Base-by-base conservation (phyloP, 768 basidiomycete genomes). In the Cystofilobasidium bisporidii region DNA sequence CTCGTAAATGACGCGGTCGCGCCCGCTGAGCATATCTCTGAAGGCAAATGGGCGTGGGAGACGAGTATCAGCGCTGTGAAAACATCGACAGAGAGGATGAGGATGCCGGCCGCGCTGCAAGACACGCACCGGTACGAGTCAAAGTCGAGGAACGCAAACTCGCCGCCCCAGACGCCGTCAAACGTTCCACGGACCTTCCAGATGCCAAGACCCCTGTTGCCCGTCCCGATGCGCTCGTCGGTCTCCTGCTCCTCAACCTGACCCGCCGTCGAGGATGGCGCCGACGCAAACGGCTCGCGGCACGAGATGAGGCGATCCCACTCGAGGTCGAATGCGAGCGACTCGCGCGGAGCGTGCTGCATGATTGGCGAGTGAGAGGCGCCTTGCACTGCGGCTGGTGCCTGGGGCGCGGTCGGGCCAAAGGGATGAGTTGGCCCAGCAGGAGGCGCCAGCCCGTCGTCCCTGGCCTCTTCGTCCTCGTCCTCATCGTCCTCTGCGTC, bases 141-240 rank as follows among this genome's bases (percentile, higher is more conserved):
- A 73, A 94, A 97, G 10, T 87, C 86, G 45, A 84, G 83, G 75
- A 96, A 97, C 71, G 69, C 71, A 67, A 76, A 76, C 40, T 71
- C 56, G 1, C 75, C 75, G 41, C 74, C 74, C 73, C 73, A 75
- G 26, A 69, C 69, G 6, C 75, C 75, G 6, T 64, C 47, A 26
- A 74, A 48, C n/a, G 63, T 53, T 11, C 72, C 68, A 1, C 69
- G 60, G 30, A 63, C 65, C 41, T 61, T 69, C 43, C 70, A 63
- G 24, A 68, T 22, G 1, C 58, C 75, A 72, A 78, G 30, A 60
- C 72, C 50, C 63, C 47, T 12, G 71, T 66, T 59, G 66, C 71
- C 67, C 77, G 70, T 8, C 77, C 76, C 22, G 43, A 43, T 15
- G 18, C 3, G 1, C 14, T 40, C 32, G 38, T 36, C 36, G 32